phyloP scores from a whole-genome alignment of 805 yeast genomes.

The Wickerhamiella slavikovae region DNA sequence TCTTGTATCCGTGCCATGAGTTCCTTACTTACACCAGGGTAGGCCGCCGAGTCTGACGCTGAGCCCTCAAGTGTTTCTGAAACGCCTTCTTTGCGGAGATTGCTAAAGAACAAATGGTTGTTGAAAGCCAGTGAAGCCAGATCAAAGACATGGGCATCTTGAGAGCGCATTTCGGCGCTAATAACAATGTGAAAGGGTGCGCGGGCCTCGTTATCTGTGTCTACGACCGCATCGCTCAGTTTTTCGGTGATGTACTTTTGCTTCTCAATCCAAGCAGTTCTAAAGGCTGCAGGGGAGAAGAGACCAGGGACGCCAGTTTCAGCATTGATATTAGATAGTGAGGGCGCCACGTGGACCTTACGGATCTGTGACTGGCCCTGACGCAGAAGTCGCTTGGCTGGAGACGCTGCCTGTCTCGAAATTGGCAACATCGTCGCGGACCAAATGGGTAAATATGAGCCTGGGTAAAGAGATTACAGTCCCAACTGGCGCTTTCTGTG shows the following conservation, averaged over 20 bases:
- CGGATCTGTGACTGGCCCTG: too few species aligned
- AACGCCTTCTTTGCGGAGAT: not conserved
- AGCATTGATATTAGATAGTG: too few species aligned
- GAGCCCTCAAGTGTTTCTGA: not conserved
- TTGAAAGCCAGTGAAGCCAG: conserved; percentile 81
- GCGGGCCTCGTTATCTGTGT: conserved; percentile 61
- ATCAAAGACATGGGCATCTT: conserved; percentile 55
- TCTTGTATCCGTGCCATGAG: conserved; percentile 25
- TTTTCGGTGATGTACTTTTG: conserved; percentile 36
- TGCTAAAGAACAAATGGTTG: conserved; percentile 66
- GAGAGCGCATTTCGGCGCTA: conserved; percentile 44
- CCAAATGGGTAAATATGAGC: too few species aligned
- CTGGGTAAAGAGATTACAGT: too few species aligned
- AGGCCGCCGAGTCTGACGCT: conserved; percentile 1
- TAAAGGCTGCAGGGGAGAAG: conserved; percentile 43
- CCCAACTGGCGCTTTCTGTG: too few species aligned
- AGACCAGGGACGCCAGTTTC: conserved; percentile 40
- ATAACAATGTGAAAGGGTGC: conserved; percentile 45
- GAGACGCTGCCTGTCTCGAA: too few species aligned
- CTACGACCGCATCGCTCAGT: conserved; percentile 44
- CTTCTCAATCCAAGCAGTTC: conserved; percentile 61
- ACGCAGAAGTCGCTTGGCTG: too few species aligned
- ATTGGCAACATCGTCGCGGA: too few species aligned
- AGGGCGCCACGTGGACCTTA: too few species aligned
- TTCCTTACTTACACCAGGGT: not conserved